Evolutionary conservation across 2,329 filamentous ascomycete species (phyloP).

Genomic region (Sporothrix dimorphospora): DNA sequence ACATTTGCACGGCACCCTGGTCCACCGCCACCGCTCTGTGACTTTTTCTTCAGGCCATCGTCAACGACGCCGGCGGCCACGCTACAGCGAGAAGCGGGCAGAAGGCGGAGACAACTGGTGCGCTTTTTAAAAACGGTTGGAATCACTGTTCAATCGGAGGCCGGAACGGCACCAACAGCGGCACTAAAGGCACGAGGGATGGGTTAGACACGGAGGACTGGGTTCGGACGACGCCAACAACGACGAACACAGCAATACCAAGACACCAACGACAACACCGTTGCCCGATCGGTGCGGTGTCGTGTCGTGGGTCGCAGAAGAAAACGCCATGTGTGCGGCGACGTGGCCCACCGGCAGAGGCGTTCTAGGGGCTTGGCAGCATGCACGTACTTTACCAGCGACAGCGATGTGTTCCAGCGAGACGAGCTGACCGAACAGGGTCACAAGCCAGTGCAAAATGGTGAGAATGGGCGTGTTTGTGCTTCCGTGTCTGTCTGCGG

Average conservation of each 20-base stretch:
- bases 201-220: not conserved
- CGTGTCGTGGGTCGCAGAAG: not conserved
- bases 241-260: not conserved
- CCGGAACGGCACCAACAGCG: not conserved
- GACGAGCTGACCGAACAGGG: slow-evolving; percentile 3
- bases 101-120: not conserved
- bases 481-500: slow-evolving; percentile 1
- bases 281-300: slow-evolving; percentile 13
- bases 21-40: slow-evolving; percentile 5
- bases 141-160: no score
- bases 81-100: slow-evolving; percentile 7
- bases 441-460: not conserved
- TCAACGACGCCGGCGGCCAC: slow-evolving; percentile 20
- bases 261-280: slow-evolving; percentile 2
- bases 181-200: slow-evolving; percentile 8
- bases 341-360: slow-evolving; percentile 22
- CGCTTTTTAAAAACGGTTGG: not conserved
- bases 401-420: not conserved
- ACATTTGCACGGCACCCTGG: not conserved
- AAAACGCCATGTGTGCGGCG: not conserved
- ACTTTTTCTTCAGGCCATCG: slow-evolving; percentile 1
- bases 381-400: slow-evolving; percentile 24
- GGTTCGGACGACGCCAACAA: not conserved
- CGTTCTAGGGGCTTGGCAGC: slow-evolving; percentile 24
- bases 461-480: not conserved